These are phyloP conservation scores for Aristolochia fimbriata DNA, from an alignment of 164 flowering plant genomes.

Conservation along the genomic window DNA sequence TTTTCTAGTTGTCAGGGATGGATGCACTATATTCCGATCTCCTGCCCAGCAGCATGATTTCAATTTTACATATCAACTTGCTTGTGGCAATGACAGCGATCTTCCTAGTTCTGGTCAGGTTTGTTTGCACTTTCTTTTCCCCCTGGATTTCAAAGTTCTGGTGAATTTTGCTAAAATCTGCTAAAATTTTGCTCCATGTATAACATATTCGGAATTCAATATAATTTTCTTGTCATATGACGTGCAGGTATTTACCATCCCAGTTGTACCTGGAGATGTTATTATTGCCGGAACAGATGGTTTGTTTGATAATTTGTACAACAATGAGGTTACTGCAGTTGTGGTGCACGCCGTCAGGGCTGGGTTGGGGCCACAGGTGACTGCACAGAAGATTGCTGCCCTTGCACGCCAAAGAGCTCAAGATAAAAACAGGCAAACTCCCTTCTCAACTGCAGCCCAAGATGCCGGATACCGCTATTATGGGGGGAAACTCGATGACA, in stretches of 20 bases:
- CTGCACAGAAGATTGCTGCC: constrained; percentile 96
- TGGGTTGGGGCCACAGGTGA: constrained; percentile 76
- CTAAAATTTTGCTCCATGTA: too few species aligned
- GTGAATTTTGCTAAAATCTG: too few species aligned
- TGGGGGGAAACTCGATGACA: constrained; percentile 94
- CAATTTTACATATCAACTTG: constrained; percentile 89
- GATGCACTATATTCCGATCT: constrained; percentile 74
- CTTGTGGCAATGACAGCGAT: constrained; percentile 60
- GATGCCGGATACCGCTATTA: constrained; percentile 88
- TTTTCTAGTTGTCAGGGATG: constrained; percentile 83
- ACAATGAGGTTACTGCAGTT: constrained; percentile 76
- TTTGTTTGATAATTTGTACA: constrained; percentile 81
- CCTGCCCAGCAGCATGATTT: constrained; percentile 92
- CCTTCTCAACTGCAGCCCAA: constrained; percentile 90
- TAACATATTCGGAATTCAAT: too few species aligned
- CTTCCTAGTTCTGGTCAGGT: constrained; percentile 94
- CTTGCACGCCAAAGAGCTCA: constrained; percentile 86
- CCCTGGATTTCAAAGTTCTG: neutral
- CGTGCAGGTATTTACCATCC: constrained; percentile 57
- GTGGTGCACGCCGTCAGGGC: constrained; percentile 82
- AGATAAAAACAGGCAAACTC: constrained; percentile 79
- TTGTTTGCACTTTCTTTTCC: constrained; percentile 10
- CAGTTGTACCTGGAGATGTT: constrained; percentile 81
- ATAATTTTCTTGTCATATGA: too few species aligned
- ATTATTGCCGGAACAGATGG: constrained; percentile 92